These are phyloP conservation scores for Paecilomyces fulvus DNA, from an alignment of 2,329 filamentous ascomycete genomes.

Conservation along the genomic window DNA sequence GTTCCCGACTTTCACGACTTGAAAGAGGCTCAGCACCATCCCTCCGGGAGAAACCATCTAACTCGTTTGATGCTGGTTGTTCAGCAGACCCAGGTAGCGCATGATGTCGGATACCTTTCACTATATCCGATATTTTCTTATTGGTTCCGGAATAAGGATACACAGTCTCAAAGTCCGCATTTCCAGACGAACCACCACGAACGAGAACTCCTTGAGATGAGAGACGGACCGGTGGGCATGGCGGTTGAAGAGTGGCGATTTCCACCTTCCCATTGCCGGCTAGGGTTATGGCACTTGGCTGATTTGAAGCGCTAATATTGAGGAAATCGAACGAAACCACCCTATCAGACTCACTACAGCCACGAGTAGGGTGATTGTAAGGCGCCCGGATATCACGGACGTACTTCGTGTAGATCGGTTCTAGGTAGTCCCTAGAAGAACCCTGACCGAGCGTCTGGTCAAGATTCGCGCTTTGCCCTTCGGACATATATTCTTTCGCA, in stretches of 20 bases:
- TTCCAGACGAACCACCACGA: conserved; percentile 18
- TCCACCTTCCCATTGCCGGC: conserved; percentile 44
- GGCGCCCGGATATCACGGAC: conserved; percentile 39
- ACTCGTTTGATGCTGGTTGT: conserved; percentile 3
- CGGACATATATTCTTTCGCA: conserved; percentile 40
- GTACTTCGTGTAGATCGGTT: conserved; percentile 38
- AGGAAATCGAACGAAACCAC: conserved; percentile 56
- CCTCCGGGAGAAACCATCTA: conserved; percentile 2
- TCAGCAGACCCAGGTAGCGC: conserved; percentile 11
- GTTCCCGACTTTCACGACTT: conserved; percentile 32
- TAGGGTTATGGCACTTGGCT: conserved; percentile 46
- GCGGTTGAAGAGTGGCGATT: conserved; percentile 39
- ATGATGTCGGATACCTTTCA: conserved; percentile 20
- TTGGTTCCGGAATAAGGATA: conserved; percentile 20
- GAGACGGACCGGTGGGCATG: conserved; percentile 28
- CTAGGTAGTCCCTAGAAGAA: conserved; percentile 32
- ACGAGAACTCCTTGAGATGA: conserved; percentile 30
- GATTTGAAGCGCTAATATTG: conserved; percentile 37
- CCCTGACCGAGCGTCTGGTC: conserved; percentile 33
- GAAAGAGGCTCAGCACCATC: conserved; percentile 17
- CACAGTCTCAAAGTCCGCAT: conserved; percentile 22
- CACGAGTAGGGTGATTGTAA: conserved; percentile 37
- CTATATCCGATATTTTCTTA: conserved; percentile 20
- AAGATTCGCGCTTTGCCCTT: conserved; percentile 30
- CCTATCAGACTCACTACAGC: conserved; percentile 38